phyloP scores from a whole-genome alignment of 345 rosid genomes.

The Barbarea vulgaris region DNA sequence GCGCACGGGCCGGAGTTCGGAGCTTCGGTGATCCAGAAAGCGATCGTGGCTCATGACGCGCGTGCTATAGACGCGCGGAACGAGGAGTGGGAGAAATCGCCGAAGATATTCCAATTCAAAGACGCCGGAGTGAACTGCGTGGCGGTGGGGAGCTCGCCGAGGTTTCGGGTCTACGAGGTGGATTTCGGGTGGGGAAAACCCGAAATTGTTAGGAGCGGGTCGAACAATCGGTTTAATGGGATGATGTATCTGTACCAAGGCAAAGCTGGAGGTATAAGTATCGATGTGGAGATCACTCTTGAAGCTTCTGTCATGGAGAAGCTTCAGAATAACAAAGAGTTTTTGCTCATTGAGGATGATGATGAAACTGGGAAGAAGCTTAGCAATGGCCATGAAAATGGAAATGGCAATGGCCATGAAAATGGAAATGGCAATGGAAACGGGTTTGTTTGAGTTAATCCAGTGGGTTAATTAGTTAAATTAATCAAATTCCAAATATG shows the following conservation, averaged over 20 bases:
- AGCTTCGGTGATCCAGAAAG: constrained; percentile 70
- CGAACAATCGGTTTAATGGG: constrained; percentile 89
- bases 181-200: constrained; percentile 95
- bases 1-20: constrained; percentile 72
- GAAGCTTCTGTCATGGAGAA: constrained; percentile 73
- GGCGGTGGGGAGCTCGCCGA: constrained; percentile 93
- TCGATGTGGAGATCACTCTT: constrained; percentile 84
- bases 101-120: constrained; percentile 77
- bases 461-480: background rate
- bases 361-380: constrained; percentile 20
- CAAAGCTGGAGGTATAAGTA: constrained; percentile 76
- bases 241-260: constrained; percentile 94
- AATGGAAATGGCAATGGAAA: background rate
- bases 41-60: constrained; percentile 67
- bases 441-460: constrained; percentile 12
- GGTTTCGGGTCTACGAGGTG: constrained; percentile 85
- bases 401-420: constrained; percentile 1
- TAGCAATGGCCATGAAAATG: constrained; percentile 3
- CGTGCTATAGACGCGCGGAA: constrained; percentile 70
- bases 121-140: constrained; percentile 91
- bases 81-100: constrained; percentile 77
- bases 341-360: constrained; percentile 43
- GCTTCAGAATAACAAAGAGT: constrained; percentile 67
- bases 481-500: background rate
- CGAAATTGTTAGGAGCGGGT: constrained; percentile 82